These are phyloP conservation scores for Cladosporium sp. DNA, from an alignment of 2,329 filamentous ascomycete genomes.

Conservation along the genomic window DNA sequence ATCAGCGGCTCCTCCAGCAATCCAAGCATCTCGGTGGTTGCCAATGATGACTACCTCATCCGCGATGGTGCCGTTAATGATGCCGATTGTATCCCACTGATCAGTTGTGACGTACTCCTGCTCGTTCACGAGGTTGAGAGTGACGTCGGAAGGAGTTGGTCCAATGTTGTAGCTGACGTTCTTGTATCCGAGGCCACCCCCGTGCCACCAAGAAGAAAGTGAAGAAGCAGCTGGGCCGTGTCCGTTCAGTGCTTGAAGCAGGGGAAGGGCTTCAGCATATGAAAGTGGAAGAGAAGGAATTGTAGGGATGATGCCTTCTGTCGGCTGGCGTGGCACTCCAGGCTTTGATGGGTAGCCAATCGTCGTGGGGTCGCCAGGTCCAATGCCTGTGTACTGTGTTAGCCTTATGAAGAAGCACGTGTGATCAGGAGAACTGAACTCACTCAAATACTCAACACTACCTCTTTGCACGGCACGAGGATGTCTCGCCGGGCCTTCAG, in stretches of 20 bases:
- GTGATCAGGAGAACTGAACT: conserved; percentile 13
- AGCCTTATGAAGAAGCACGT: not conserved
- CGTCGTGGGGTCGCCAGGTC: conserved; percentile 76
- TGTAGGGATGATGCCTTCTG: conserved; percentile 66
- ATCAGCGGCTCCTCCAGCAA: conserved; percentile 76
- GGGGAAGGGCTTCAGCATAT: conserved; percentile 77
- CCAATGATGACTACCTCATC: conserved; percentile 86
- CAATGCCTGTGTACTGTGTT: conserved; percentile 42
- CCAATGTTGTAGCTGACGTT: conserved; percentile 82
- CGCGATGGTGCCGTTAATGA: conserved; percentile 80
- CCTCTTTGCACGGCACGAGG: conserved; percentile 87
- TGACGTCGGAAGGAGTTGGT: conserved; percentile 68
- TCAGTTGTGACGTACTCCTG: conserved; percentile 49
- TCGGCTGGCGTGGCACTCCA: conserved; percentile 70
- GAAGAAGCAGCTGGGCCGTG: conserved; percentile 74
- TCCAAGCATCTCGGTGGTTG: conserved; percentile 91
- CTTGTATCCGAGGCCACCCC: conserved; percentile 69
- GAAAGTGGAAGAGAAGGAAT: conserved; percentile 93
- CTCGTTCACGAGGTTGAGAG: conserved; percentile 46
- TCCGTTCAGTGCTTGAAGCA: conserved; percentile 86
- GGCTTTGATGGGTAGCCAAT: conserved; percentile 92
- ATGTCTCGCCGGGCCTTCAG: conserved; percentile 79
- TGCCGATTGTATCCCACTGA: conserved; percentile 73
- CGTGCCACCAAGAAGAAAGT: conserved; percentile 68
- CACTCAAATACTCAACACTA: conserved; percentile 62